Conservation (phyloP, 805 yeast genomes). For the Metschnikowia rubicola region DNA sequence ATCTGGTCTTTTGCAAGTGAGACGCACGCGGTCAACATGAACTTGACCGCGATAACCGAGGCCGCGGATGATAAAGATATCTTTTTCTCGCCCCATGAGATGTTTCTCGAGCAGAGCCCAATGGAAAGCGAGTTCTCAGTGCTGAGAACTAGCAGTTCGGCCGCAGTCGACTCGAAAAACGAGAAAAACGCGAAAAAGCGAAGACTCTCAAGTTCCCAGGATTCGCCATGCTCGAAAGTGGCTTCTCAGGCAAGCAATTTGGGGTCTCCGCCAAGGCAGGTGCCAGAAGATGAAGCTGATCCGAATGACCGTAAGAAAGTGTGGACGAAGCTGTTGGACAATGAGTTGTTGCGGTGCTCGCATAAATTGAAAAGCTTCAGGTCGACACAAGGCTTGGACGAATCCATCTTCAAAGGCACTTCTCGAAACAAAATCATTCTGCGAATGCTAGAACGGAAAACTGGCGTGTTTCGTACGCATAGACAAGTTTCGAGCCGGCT, state of each 20-base stretch:
- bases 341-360: constrained; percentile 32
- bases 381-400: constrained; percentile 21
- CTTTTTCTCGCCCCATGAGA: constrained; percentile 35
- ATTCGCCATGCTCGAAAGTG: constrained; percentile 34
- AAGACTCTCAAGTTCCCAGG: constrained; percentile 11
- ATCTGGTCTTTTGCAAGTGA: constrained; percentile 32
- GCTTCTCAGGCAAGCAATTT: constrained; percentile 35
- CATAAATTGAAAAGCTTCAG: constrained; percentile 32
- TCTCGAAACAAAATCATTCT: constrained; percentile 39
- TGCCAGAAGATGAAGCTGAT: neutral
- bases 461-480: constrained; percentile 34
- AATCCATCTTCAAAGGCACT: constrained; percentile 28
- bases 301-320: constrained; percentile 17
- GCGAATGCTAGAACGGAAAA: constrained; percentile 36
- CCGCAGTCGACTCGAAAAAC: neutral
- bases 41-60: constrained; percentile 27
- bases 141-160: neutral
- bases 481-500: constrained; percentile 29
- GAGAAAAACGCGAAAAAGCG: constrained; percentile 5
- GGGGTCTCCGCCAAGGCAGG: constrained; percentile 23
- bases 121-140: constrained; percentile 1
- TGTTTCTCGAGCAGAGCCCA: constrained; percentile 11
- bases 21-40: constrained; percentile 13
- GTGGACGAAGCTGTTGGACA: constrained; percentile 38
- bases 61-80: constrained; percentile 17